Percentiles rank a stretch among this genome's conserved stretches.
phyloP scores from a whole-genome alignment of 495 filamentous ascomycete species.

The Penicillium fimorum region DNA sequence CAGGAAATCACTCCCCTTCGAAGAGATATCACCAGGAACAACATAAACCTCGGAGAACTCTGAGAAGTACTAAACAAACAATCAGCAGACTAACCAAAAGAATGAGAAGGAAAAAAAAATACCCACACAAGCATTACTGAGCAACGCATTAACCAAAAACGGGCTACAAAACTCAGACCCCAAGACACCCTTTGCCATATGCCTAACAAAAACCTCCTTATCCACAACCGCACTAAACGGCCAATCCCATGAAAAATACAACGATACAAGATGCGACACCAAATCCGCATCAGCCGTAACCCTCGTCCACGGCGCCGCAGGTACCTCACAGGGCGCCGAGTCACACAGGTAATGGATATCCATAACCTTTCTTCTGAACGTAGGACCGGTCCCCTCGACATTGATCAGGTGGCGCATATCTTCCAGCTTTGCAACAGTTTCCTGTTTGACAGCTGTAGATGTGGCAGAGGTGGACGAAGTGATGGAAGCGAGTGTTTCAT shows the following conservation, averaged over 20 bases:
- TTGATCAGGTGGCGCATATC: constrained; percentile 32
- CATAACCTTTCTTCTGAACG: constrained; percentile 46
- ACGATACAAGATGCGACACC: constrained; percentile 52
- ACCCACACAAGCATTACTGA: constrained; percentile 50
- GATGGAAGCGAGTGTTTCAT: constrained; percentile 30
- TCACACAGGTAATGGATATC: constrained; percentile 48
- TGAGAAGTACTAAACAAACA: constrained; percentile 38
- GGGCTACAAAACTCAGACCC: constrained; percentile 48
- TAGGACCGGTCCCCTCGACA: constrained; percentile 34
- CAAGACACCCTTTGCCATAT: constrained; percentile 39
- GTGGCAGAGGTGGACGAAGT: neutral
- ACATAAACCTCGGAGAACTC: constrained; percentile 48
- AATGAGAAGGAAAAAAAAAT: neutral
- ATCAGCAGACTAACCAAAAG: constrained; percentile 1
- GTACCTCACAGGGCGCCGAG: constrained; percentile 41
- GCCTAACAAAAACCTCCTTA: constrained; percentile 45
- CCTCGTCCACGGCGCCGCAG: constrained; percentile 51
- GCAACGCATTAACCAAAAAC: constrained; percentile 54
- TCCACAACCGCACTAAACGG: constrained; percentile 51
- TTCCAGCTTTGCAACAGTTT: constrained; percentile 29
- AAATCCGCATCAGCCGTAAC: constrained; percentile 50
- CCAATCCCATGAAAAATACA: constrained; percentile 58
- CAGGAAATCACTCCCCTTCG: constrained; percentile 44
- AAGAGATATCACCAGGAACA: constrained; percentile 41
- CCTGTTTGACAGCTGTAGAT: neutral